Percentiles rank a stretch among this genome's conserved stretches.
Conservation (phyloP, 2,329 filamentous ascomycete genomes). For the Aspergillaceae sp. region DNA sequence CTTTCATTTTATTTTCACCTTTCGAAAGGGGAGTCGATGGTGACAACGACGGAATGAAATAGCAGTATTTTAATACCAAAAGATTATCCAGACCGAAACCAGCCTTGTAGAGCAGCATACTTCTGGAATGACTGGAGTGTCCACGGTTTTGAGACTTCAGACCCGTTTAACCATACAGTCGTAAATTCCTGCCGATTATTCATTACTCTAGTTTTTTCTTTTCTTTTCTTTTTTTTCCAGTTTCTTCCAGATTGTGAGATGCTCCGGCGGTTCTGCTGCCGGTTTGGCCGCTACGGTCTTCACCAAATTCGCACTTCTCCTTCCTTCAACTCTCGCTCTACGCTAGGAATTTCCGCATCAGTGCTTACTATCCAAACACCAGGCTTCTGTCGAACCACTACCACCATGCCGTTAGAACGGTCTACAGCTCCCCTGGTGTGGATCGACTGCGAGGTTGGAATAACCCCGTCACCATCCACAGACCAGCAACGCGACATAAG, state of each 20-base stretch:
- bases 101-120: too few species aligned
- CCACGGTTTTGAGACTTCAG: too few species aligned
- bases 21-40: too few species aligned
- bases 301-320: constrained; percentile 12
- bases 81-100: too few species aligned
- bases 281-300: constrained; percentile 3
- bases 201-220: neutral
- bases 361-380: neutral
- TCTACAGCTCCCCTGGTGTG: constrained; percentile 66
- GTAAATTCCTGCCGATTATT: too few species aligned
- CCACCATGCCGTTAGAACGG: constrained; percentile 34
- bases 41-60: neutral
- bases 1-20: neutral
- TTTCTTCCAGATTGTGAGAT: neutral
- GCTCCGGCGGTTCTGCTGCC: neutral
- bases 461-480: neutral
- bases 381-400: neutral
- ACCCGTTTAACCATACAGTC: too few species aligned
- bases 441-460: constrained; percentile 65
- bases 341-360: neutral
- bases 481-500: too few species aligned
- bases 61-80: too few species aligned
- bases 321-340: neutral
- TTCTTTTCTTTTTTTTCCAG: neutral
- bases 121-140: too few species aligned